Conservation (phyloP, 306 rosid species). For the Adenanthera pavonina region DNA sequence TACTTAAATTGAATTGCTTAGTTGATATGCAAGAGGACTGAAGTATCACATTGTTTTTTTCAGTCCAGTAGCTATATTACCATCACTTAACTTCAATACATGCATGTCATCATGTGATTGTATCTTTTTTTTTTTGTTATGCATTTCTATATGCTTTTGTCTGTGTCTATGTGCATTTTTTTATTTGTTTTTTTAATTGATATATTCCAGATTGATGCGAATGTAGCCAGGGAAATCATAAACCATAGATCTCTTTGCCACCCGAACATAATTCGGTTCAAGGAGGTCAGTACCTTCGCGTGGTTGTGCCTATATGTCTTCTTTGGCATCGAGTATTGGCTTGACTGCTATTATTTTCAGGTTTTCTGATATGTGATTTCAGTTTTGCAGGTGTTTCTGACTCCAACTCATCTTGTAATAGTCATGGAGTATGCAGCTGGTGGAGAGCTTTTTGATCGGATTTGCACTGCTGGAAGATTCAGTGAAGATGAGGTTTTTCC, state of each 20-base stretch:
- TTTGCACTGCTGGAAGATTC: slow-evolving; percentile 53
- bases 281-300: slow-evolving; percentile 46
- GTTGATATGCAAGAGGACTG: neutral
- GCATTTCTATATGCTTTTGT: neutral
- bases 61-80: neutral
- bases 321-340: neutral
- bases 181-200: neutral
- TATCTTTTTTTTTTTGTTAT: neutral
- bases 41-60: neutral
- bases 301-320: neutral
- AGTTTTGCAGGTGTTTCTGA: slow-evolving; percentile 61
- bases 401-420: slow-evolving; percentile 72
- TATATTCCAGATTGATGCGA: slow-evolving; percentile 54
- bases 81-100: neutral
- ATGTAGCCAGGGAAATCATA: slow-evolving; percentile 62
- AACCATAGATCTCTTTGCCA: slow-evolving; percentile 70
- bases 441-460: slow-evolving; percentile 67
- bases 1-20: neutral
- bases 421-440: slow-evolving; percentile 78
- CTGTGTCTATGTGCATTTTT: neutral
- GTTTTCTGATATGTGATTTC: slow-evolving; percentile 14
- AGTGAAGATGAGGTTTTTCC: slow-evolving; percentile 60
- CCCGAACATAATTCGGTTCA: slow-evolving; percentile 64
- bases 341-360: neutral
- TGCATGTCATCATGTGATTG: neutral